Evolutionary conservation across 768 basidiomycete genomes (phyloP), one percentile per base, ranked within the genome.

Genomic region (Hericium rajendrae): DNA sequence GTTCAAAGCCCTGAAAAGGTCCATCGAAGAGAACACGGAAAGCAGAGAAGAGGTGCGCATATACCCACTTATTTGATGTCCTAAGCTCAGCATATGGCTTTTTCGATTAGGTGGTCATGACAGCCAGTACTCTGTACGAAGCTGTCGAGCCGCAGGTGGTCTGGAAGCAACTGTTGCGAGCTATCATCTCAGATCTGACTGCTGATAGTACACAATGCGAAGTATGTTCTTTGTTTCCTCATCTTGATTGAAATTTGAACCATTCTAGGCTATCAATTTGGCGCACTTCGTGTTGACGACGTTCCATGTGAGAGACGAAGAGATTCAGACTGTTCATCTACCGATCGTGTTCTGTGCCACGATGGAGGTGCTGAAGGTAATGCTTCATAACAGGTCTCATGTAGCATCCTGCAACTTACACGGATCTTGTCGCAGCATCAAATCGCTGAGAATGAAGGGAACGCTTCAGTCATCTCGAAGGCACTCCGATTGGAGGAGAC

Each of bases 71-170:
- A 16, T 24, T 15, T 32, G 48, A 51, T 37, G 50, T 15, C 4
- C 20, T 18, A 18, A 32, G 16, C 40, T 13, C 54, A 39, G 18
- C 43, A 18, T 20, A 32, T 0, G 8, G 12, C 1, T 51, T 3
- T 12, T 15, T n/a, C 57, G 91, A 90, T 70, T 91, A 39, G 77
- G 77, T 15, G 84, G 54, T 58, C 50, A 61, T 90, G 78, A 93
- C 94, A 1, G 92, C 91, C 0, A 86, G 81, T 60, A 89, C 91
- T 1, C 74, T 99, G 0, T 92, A 94, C 62, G 94, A 98, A 69
- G 86, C 90, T n/a, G 80, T 88, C 15, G 97, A 99, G 59, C 97
- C 94, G 2, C 81, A 82, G 55, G 75, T 92, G 46, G 74, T 93
- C 4, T 99, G 95, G 95, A 86, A 83, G 62, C 79, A 84, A 49